These are phyloP conservation scores for Peronospora farinosa DNA, from an alignment of 352 stramenopile genomes.

Conservation along the genomic window DNA sequence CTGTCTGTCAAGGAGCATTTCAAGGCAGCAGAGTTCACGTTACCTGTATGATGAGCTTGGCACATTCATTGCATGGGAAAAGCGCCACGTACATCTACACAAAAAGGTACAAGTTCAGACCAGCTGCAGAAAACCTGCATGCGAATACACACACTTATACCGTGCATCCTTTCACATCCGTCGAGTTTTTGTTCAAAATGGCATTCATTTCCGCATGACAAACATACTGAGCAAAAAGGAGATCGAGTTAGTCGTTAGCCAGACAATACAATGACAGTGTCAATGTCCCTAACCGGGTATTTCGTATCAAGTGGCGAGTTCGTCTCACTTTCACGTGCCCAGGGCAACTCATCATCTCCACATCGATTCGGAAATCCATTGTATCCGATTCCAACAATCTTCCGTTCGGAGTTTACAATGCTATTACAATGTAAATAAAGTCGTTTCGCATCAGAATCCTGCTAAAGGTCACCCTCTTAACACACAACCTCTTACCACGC, in stretches of 20 bases:
- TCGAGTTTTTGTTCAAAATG: slow-evolving; percentile 97
- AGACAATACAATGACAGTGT: not conserved
- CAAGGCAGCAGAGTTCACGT: not conserved
- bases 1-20: not conserved
- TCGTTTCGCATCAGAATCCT: too few species aligned
- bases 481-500: slow-evolving; percentile 65
- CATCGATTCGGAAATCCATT: slow-evolving; percentile 97
- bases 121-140: not conserved
- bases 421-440: slow-evolving; percentile 17
- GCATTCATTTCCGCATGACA: slow-evolving; percentile 99
- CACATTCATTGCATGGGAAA: slow-evolving; percentile 98
- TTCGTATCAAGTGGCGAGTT: slow-evolving; percentile 90
- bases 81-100: slow-evolving; percentile 94
- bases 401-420: slow-evolving; percentile 93
- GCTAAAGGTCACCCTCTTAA: not conserved
- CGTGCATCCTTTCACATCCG: slow-evolving; percentile 89
- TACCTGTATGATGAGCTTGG: slow-evolving; percentile 97
- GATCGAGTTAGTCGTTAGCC: slow-evolving; percentile 4
- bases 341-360: slow-evolving; percentile 93
- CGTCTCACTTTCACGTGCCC: slow-evolving; percentile 66
- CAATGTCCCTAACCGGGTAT: slow-evolving; percentile 68
- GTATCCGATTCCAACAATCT: slow-evolving; percentile 98
- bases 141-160: slow-evolving; percentile 24
- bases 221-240: slow-evolving; percentile 83
- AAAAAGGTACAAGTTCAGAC: slow-evolving; percentile 3